phyloP scores from a whole-genome alignment of 208 protist species.

The Plasmodiophora brassicae region DNA sequence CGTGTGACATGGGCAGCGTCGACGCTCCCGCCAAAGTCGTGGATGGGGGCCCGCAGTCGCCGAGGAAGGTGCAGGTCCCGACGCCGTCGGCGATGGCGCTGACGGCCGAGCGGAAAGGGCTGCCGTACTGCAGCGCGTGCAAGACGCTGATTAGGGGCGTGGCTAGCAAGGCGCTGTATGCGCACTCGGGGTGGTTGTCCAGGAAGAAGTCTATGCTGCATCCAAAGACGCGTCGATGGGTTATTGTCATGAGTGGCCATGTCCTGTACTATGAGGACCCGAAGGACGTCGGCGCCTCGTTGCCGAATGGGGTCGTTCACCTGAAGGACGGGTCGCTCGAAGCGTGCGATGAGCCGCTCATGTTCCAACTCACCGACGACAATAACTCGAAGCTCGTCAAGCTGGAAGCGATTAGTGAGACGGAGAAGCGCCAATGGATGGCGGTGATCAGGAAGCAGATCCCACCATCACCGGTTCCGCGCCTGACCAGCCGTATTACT shows the following conservation, averaged over 20 bases:
- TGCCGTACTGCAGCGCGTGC: neutral
- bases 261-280: neutral
- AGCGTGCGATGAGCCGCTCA: neutral
- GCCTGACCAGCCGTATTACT: too few relatives aligned
- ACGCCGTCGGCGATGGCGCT: neutral
- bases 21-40: too few relatives aligned
- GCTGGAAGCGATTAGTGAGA: neutral
- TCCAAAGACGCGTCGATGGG: neutral
- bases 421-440: neutral
- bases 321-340: neutral
- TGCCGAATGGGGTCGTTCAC: constrained; percentile 11
- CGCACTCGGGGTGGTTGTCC: neutral
- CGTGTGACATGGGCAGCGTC: too few relatives aligned
- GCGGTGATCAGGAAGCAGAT: neutral
- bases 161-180: neutral
- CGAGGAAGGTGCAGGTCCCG: too few relatives aligned
- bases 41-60: too few relatives aligned
- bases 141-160: neutral
- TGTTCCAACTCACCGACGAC: neutral
- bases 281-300: neutral
- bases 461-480: neutral
- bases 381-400: neutral
- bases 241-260: neutral
- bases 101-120: neutral
- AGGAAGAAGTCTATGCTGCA: neutral